A percentile compares a stretch with the other conserved stretches of the same genome.
Conservation (phyloP, 2,329 filamentous ascomycete species). For the Exophiala alcalophila region DNA sequence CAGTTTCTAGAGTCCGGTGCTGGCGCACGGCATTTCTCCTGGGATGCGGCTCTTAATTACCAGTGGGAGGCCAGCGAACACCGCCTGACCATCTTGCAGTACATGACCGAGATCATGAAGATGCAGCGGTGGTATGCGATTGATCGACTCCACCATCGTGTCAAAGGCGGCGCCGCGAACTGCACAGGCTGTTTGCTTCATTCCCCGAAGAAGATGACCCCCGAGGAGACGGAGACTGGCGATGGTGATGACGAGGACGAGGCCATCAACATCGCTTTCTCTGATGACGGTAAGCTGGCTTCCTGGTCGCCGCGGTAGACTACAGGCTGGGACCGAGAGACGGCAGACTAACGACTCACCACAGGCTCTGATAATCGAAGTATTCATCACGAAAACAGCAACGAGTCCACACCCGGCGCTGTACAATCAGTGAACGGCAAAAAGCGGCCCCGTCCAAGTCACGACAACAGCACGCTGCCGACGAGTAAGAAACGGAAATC, state of each 20-base stretch:
- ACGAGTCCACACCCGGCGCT: not conserved
- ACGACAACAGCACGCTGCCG: not conserved
- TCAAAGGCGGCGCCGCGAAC: conserved; percentile 2
- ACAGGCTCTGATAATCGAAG: conserved; percentile 15
- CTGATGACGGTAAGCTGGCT: conserved; percentile 1
- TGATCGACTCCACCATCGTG: conserved; percentile 9
- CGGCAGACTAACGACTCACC: conserved; percentile 1
- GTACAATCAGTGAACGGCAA: not conserved
- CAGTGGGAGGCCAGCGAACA: conserved; percentile 13
- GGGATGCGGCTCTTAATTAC: conserved; percentile 9
- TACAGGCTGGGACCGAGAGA: not conserved
- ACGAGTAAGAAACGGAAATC: conserved; percentile 11
- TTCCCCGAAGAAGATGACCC: not conserved
- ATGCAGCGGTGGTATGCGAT: conserved; percentile 16
- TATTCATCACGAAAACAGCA: conserved; percentile 4
- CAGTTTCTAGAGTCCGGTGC: conserved; percentile 5
- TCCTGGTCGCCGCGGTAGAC: not conserved
- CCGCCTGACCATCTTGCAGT: conserved; percentile 7
- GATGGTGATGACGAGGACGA: not conserved
- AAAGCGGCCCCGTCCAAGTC: conserved; percentile 7
- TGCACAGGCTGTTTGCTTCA: conserved; percentile 15
- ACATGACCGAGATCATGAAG: conserved; percentile 11
- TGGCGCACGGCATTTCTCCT: conserved; percentile 5
- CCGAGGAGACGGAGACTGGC: not conserved
- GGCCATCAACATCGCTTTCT: not conserved